Conservation (phyloP, 2,329 filamentous ascomycete genomes). For the Beauveria scarabaeidicola region DNA sequence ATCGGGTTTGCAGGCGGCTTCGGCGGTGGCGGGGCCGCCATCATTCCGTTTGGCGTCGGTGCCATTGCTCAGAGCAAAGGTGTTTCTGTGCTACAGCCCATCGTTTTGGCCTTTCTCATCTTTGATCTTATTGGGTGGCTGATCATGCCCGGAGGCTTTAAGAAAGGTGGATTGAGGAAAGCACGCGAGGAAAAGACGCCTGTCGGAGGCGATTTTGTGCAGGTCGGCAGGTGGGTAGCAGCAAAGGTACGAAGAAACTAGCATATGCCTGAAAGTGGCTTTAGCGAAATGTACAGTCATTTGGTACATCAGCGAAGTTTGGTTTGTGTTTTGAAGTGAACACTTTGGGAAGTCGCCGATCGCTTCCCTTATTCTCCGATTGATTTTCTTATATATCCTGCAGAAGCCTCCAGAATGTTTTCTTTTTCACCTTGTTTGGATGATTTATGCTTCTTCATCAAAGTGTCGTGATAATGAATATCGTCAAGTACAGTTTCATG, state of each 20-base stretch:
- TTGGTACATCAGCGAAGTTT: background rate
- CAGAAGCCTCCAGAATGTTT: background rate
- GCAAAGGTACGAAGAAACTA: constrained; percentile 10
- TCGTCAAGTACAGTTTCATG: background rate
- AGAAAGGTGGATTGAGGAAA: constrained; percentile 31
- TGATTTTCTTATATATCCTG: background rate
- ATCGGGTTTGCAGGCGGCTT: constrained; percentile 76
- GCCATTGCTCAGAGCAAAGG: constrained; percentile 54
- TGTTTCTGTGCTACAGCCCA: constrained; percentile 48
- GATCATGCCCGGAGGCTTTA: constrained; percentile 31
- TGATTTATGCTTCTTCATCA: background rate
- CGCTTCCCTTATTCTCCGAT: too few species aligned
- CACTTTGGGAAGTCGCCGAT: too few species aligned
- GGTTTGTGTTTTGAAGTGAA: too few species aligned
- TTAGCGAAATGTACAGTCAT: background rate
- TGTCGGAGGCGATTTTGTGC: constrained; percentile 26
- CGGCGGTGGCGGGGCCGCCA: constrained; percentile 63
- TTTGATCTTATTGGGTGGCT: constrained; percentile 38
- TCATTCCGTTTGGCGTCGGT: constrained; percentile 58
- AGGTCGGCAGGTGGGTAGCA: constrained; percentile 13
- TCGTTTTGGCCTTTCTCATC: constrained; percentile 40
- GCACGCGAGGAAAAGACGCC: constrained; percentile 28
- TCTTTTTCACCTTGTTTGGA: background rate
- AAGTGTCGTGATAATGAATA: background rate
- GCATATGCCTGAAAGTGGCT: background rate